Conservation (phyloP, 108 stramenopile species). For the Fragilaria crotonensis region DNA sequence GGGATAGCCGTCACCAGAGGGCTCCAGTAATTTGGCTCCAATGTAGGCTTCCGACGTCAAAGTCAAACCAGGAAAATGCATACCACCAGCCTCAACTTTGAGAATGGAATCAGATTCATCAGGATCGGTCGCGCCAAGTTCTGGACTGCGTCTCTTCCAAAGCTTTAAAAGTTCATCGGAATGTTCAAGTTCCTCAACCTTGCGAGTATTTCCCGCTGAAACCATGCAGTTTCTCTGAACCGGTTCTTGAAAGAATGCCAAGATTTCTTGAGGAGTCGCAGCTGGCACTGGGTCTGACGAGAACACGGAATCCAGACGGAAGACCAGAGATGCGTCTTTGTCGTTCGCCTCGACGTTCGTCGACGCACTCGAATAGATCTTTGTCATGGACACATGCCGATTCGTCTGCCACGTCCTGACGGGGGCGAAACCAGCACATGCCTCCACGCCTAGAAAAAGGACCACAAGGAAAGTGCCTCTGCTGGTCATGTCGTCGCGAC, state of each 20-base stretch:
- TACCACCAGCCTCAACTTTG: slow-evolving; percentile 16
- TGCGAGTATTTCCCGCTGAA: background rate
- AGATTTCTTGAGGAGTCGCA: background rate
- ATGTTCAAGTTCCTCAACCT: background rate
- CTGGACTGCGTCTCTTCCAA: slow-evolving; percentile 1
- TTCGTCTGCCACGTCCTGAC: no score
- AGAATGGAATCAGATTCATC: background rate
- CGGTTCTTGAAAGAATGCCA: background rate
- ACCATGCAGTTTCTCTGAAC: background rate
- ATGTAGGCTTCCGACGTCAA: slow-evolving; percentile 15
- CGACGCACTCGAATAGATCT: no score
- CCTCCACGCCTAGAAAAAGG: no score
- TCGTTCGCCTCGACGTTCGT: no score
- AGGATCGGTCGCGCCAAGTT: slow-evolving; percentile 2
- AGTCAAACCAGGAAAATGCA: slow-evolving; percentile 44
- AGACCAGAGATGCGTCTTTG: no score
- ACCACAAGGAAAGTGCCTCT: no score
- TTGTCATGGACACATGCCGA: no score
- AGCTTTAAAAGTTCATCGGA: background rate
- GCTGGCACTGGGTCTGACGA: slow-evolving; percentile 1
- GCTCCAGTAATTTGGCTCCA: slow-evolving; percentile 19
- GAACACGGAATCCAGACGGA: no score
- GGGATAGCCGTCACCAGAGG: slow-evolving; percentile 1
- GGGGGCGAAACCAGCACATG: no score
- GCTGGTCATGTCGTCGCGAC: no score